Evolutionary conservation across 2,329 filamentous ascomycete species (phyloP).

Genomic region (Simplicillium aogashimaense): DNA sequence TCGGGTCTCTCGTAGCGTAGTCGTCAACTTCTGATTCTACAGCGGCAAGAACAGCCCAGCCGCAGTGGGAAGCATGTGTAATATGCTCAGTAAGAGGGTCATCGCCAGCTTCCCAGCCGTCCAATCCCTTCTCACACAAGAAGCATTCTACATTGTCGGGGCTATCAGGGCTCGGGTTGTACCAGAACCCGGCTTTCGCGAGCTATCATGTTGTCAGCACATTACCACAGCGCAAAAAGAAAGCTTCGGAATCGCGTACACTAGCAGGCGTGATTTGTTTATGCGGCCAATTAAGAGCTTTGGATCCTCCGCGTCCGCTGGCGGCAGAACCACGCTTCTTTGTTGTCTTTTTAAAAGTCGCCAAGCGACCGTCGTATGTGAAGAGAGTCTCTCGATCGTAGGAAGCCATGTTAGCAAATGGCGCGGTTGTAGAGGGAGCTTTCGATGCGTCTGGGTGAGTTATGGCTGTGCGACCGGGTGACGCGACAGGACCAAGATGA

Average conservation of each 20-base stretch:
- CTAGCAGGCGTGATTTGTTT: constrained; percentile 21
- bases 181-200: constrained; percentile 86
- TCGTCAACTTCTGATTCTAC: constrained; percentile 53
- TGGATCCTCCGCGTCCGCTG: constrained; percentile 34
- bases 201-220: constrained; percentile 46
- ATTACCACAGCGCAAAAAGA: constrained; percentile 2
- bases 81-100: constrained; percentile 78
- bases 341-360: constrained; percentile 61
- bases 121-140: constrained; percentile 71
- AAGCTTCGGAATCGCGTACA: constrained; percentile 12
- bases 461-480: constrained; percentile 10
- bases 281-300: constrained; percentile 69
- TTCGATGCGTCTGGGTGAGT: neutral
- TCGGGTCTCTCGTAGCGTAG: constrained; percentile 63
- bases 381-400: constrained; percentile 37
- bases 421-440: neutral
- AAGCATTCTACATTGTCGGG: constrained; percentile 89
- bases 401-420: constrained; percentile 17
- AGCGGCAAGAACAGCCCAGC: constrained; percentile 69
- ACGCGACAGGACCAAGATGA: neutral
- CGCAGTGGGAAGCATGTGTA: constrained; percentile 71
- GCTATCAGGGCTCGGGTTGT: constrained; percentile 61
- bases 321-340: constrained; percentile 64
- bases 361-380: constrained; percentile 66
- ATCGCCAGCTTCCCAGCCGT: constrained; percentile 87